Evolutionary conservation across 2,329 filamentous ascomycete genomes (phyloP).

Genomic region (Alternaria sp.): DNA sequence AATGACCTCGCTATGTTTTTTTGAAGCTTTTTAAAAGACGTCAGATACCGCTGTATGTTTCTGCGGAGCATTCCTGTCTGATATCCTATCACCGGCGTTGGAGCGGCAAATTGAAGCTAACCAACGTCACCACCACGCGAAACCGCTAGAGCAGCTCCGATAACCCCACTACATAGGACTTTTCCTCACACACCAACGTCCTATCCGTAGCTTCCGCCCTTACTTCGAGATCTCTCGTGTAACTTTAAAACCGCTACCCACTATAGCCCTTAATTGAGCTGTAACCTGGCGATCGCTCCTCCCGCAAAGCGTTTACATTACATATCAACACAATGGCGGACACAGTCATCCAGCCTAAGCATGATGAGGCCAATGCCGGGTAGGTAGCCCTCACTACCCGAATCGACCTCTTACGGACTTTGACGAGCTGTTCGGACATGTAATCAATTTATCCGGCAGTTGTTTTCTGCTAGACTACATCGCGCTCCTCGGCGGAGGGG

Average conservation of each 20-base stretch:
- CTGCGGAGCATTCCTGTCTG: conserved; percentile 29
- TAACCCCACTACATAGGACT: conserved; percentile 49
- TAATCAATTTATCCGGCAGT: conserved; percentile 16
- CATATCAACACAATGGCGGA: conserved; percentile 53
- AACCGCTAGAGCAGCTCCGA: conserved; percentile 39
- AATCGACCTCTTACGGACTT: neutral
- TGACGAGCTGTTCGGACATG: neutral
- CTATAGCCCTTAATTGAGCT: conserved; percentile 35
- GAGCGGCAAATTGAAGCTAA: conserved; percentile 31
- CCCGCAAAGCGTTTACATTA: conserved; percentile 31
- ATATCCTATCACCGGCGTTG: conserved; percentile 32
- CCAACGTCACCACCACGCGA: conserved; percentile 45
- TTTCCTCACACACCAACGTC: conserved; percentile 42
- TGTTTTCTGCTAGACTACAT: conserved; percentile 1
- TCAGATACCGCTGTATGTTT: conserved; percentile 27
- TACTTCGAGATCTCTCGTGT: conserved; percentile 22
- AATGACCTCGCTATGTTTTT: conserved; percentile 38
- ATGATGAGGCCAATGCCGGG: conserved; percentile 57
- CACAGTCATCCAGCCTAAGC: conserved; percentile 58
- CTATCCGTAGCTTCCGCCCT: conserved; percentile 40
- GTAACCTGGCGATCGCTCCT: conserved; percentile 32
- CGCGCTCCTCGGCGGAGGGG: conserved; percentile 17
- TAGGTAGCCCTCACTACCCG: conserved; percentile 43
- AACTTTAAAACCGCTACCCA: conserved; percentile 17
- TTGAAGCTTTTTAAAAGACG: conserved; percentile 31